These are phyloP conservation scores for Coniochaeta sp. DNA, from an alignment of 2,329 filamentous ascomycete genomes.

Conservation along the genomic window DNA sequence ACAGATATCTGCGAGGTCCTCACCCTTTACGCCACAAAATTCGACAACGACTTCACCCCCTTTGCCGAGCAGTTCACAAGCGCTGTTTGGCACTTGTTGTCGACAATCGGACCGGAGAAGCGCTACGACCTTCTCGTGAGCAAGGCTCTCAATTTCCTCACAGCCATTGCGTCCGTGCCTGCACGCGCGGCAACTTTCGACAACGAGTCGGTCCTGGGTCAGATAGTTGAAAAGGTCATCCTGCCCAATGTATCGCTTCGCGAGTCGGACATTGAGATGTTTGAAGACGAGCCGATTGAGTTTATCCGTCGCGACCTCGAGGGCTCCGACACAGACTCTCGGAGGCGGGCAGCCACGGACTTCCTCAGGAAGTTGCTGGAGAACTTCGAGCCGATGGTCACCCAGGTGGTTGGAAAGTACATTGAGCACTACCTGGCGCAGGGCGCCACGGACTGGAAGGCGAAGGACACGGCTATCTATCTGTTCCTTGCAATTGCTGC, in stretches of 20 bases:
- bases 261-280: constrained; percentile 90
- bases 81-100: constrained; percentile 86
- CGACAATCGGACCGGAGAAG: constrained; percentile 75
- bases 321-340: constrained; percentile 91
- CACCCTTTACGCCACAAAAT: constrained; percentile 88
- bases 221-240: constrained; percentile 94
- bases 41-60: constrained; percentile 83
- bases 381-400: constrained; percentile 80
- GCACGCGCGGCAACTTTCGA: constrained; percentile 83
- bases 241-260: constrained; percentile 86
- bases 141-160: constrained; percentile 90
- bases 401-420: constrained; percentile 79
- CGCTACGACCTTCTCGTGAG: constrained; percentile 94
- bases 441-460: constrained; percentile 81
- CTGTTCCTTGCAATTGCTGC: constrained; percentile 91
- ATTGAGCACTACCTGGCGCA: constrained; percentile 81
- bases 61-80: constrained; percentile 79
- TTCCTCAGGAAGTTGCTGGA: constrained; percentile 86
- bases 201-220: constrained; percentile 66
- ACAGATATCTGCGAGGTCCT: constrained; percentile 89
- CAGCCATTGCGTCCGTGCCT: constrained; percentile 71
- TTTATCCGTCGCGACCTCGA: constrained; percentile 94
- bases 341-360: constrained; percentile 86
- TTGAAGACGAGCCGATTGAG: constrained; percentile 98
- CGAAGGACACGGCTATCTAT: constrained; percentile 97